Evolutionary conservation across 495 filamentous ascomycete species (phyloP).

Genomic region (Podospora anserina): DNA sequence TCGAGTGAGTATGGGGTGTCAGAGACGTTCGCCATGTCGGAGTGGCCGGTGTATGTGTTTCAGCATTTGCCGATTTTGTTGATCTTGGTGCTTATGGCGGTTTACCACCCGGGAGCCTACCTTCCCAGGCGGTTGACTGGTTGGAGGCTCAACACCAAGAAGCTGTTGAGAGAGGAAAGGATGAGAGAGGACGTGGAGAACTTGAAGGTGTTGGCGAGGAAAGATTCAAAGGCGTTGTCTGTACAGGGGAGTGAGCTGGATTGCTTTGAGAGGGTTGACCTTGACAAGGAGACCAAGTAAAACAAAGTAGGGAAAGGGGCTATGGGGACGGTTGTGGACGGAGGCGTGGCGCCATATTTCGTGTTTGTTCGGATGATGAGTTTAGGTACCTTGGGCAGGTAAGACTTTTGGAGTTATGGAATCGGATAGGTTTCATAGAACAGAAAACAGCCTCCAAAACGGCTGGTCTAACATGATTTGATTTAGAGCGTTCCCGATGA

Average conservation of each 20-base stretch:
- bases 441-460: background rate
- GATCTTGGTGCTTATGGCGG: constrained; percentile 10
- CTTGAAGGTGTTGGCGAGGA: background rate
- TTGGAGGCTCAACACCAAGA: constrained; percentile 1
- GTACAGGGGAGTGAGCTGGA: background rate
- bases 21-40: constrained; percentile 5
- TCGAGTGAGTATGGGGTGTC: background rate
- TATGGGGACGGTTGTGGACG: too few species aligned
- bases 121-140: constrained; percentile 16
- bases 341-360: background rate
- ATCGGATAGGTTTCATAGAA: background rate
- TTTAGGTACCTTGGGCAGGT: background rate
- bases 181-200: constrained; percentile 1
- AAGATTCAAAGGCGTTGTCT: background rate
- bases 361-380: background rate
- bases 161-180: constrained; percentile 2
- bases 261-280: constrained; percentile 1
- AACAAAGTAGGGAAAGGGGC: background rate
- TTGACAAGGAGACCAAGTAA: background rate
- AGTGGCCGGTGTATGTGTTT: constrained; percentile 19
- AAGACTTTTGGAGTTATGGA: background rate
- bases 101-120: constrained; percentile 17
- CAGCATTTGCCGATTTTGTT: constrained; percentile 9
- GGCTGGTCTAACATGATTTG: background rate
- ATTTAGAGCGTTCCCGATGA: too few species aligned